Evolutionary conservation across 345 rosid genomes (phyloP).

Genomic region (Eucalyptus grandis): DNA sequence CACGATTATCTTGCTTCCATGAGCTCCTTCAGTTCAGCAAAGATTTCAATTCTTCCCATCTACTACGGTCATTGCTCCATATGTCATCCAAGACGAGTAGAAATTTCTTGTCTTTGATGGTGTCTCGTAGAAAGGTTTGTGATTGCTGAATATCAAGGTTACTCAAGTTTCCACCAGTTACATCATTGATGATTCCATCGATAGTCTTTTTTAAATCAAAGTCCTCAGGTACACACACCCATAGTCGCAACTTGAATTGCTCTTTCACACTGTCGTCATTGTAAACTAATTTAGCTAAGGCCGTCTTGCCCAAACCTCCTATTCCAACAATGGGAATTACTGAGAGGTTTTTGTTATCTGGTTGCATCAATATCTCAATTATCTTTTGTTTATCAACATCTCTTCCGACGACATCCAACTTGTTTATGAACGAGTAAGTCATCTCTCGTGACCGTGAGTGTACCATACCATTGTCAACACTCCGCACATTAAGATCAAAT

Average conservation of each 20-base stretch:
- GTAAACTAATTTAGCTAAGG: background rate
- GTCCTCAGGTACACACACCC: background rate
- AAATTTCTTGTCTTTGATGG: background rate
- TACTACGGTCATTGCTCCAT: background rate
- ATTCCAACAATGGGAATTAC: background rate
- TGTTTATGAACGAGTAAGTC: background rate
- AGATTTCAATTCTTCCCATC: background rate
- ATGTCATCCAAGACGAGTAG: background rate
- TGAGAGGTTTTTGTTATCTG: background rate
- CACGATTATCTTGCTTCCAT: background rate
- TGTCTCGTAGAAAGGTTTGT: rapidly evolving
- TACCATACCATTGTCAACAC: rapidly evolving
- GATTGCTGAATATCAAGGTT: background rate
- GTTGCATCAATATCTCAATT: rapidly evolving
- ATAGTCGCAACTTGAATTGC: rapidly evolving
- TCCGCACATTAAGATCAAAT: background rate
- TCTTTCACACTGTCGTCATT: rapidly evolving
- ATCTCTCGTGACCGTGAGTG: rapidly evolving
- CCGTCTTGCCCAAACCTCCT: background rate
- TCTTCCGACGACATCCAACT: background rate
- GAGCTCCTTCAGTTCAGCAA: rapidly evolving
- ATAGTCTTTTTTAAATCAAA: background rate
- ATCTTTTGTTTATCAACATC: background rate
- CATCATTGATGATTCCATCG: rapidly evolving
- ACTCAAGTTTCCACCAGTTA: rapidly evolving